phyloP scores from a whole-genome alignment of 352 stramenopile genomes.

The Globisporangium abappressorium region DNA sequence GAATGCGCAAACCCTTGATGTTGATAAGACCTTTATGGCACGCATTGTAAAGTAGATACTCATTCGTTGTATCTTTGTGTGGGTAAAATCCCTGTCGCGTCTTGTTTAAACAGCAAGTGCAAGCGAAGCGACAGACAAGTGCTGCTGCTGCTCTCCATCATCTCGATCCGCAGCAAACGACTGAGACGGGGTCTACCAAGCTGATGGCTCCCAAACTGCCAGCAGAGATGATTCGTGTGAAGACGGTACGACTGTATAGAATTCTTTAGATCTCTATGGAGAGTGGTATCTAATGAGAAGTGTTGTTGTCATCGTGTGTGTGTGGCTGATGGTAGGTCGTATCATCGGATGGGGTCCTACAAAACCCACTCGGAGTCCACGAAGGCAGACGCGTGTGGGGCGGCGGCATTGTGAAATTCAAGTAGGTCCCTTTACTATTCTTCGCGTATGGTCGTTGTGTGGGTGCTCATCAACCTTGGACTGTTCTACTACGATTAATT shows the following conservation, averaged over 20 bases:
- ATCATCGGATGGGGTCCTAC: constrained; percentile 38
- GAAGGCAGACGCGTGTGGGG: constrained; percentile 61
- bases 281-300: not conserved
- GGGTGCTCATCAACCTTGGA: not conserved
- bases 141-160: not conserved
- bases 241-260: constrained; percentile 5
- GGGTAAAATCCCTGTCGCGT: not conserved
- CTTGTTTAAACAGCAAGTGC: not conserved
- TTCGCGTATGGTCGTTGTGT: not conserved
- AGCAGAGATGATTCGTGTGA: not conserved
- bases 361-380: constrained; percentile 50
- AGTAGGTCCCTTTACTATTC: constrained; percentile 12
- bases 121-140: not conserved
- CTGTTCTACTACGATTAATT: not conserved
- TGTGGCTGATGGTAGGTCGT: constrained; percentile 17
- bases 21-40: not conserved
- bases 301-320: not conserved
- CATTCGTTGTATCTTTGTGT: not conserved
- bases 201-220: constrained; percentile 9
- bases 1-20: not conserved
- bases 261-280: not conserved
- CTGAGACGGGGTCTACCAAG: no score
- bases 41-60: not conserved
- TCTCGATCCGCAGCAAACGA: not conserved
- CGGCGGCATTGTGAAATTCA: constrained; percentile 55